Evolutionary conservation across 2,329 filamentous ascomycete genomes (phyloP).

Genomic region (Sarocladium strictum): DNA sequence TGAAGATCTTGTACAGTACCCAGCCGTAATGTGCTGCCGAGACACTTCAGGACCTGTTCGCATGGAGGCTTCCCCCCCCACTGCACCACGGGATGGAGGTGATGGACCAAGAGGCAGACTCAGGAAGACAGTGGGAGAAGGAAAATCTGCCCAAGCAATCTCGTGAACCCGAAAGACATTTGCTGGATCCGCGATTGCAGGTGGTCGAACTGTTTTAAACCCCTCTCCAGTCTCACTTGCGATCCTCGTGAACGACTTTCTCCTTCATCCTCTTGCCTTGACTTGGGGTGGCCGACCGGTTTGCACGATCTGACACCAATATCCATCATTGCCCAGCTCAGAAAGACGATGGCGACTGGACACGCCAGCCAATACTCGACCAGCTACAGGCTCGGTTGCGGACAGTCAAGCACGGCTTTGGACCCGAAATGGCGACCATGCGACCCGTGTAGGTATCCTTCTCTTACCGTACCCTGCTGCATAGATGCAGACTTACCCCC

Average conservation of each 20-base stretch:
- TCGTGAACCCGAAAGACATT: neutral
- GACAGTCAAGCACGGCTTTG: neutral
- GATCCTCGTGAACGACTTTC: too few relatives aligned
- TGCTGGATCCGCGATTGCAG: neutral
- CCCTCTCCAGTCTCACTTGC: neutral
- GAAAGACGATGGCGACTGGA: neutral
- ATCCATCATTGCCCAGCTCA: too few relatives aligned
- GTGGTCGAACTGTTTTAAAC: neutral
- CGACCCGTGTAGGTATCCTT: neutral
- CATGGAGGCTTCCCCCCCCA: neutral
- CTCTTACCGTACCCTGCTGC: too few relatives aligned
- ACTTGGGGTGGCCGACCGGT: too few relatives aligned
- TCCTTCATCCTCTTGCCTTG: too few relatives aligned
- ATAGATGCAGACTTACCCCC: too few relatives aligned
- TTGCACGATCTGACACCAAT: too few relatives aligned
- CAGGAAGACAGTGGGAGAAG: neutral
- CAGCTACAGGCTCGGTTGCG: neutral
- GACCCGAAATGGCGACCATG: conserved; percentile 4
- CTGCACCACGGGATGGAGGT: neutral
- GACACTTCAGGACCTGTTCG: neutral
- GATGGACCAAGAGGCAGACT: neutral
- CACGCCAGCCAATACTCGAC: neutral
- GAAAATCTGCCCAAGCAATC: conserved; percentile 1
- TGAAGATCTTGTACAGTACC: too few relatives aligned
- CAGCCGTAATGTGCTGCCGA: too few relatives aligned